These are phyloP conservation scores for Candida andamanensis DNA, from an alignment of 805 yeast genomes.

Conservation along the genomic window DNA sequence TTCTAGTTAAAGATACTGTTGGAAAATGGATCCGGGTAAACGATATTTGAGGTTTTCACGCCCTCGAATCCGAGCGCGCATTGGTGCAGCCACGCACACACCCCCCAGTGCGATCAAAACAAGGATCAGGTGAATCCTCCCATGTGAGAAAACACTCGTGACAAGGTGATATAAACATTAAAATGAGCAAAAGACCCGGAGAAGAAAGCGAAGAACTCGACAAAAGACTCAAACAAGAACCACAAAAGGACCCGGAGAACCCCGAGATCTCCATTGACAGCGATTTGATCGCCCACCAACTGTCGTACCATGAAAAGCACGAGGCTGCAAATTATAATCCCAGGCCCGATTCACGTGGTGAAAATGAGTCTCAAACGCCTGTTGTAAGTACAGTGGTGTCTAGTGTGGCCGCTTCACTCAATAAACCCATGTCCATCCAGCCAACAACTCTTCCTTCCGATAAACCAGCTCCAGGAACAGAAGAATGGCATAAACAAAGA, in stretches of 20 bases:
- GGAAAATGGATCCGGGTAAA: too few relatives aligned
- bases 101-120: too few relatives aligned
- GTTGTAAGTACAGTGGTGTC: too few relatives aligned
- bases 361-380: too few relatives aligned
- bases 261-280: background rate
- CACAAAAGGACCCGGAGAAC: background rate
- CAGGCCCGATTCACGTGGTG: too few relatives aligned
- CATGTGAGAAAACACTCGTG: too few relatives aligned
- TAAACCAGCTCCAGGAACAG: constrained; percentile 69
- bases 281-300: background rate
- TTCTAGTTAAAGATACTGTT: too few relatives aligned
- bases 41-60: too few relatives aligned
- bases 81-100: constrained; percentile 1
- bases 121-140: constrained; percentile 7
- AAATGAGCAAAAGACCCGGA: constrained; percentile 19
- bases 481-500: constrained; percentile 79
- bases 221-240: constrained; percentile 9
- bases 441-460: constrained; percentile 27
- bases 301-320: background rate
- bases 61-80: too few relatives aligned
- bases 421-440: constrained; percentile 11
- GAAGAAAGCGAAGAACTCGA: constrained; percentile 12
- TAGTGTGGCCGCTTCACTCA: too few relatives aligned
- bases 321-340: background rate
- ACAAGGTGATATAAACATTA: constrained; percentile 4